A percentile compares a stretch with the other conserved stretches of the same genome.
phyloP scores from a whole-genome alignment of 208 protist genomes.

The Acanthamoeba triangularis region DNA sequence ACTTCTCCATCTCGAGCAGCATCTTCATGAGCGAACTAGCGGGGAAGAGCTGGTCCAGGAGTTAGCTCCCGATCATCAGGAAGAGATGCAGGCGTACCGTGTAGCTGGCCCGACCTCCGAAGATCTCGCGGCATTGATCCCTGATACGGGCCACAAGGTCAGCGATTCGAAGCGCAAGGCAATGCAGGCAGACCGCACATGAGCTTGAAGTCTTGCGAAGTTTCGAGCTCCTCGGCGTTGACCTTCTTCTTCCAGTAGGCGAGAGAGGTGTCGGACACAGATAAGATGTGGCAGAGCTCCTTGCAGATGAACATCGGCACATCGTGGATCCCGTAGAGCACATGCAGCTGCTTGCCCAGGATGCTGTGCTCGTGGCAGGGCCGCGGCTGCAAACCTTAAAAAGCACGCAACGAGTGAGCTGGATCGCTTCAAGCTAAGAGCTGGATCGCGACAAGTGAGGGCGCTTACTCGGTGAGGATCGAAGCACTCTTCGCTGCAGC shows the following conservation, averaged over 20 bases:
- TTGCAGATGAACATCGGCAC: conserved; percentile 61
- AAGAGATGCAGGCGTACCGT: not conserved
- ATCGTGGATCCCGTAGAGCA: conserved; percentile 15
- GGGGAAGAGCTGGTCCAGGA: not conserved
- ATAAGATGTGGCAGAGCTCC: conserved; percentile 9
- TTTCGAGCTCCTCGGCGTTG: conserved; percentile 2
- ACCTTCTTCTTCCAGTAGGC: conserved; percentile 64
- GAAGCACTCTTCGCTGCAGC: conserved; percentile 36
- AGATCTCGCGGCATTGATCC: conserved; percentile 52
- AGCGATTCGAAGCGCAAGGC: not conserved
- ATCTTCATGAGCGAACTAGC: conserved; percentile 30
- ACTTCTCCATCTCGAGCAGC: conserved; percentile 18
- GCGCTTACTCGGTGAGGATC: not conserved
- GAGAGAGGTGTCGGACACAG: conserved; percentile 9
- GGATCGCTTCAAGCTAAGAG: too few relatives aligned
- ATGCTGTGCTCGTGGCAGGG: conserved; percentile 48
- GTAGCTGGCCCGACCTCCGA: conserved; percentile 34
- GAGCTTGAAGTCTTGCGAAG: conserved; percentile 40
- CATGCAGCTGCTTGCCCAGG: not conserved
- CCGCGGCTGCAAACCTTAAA: not conserved
- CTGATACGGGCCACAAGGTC: not conserved
- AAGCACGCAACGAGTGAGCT: too few relatives aligned
- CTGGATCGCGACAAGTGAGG: not conserved
- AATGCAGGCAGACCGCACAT: not conserved
- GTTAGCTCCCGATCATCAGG: not conserved